Percentiles rank a stretch among this genome's conserved stretches.
These are phyloP conservation scores for Corrigiola litoralis DNA, from an alignment of 179 eudicot genomes.

Conservation along the genomic window DNA sequence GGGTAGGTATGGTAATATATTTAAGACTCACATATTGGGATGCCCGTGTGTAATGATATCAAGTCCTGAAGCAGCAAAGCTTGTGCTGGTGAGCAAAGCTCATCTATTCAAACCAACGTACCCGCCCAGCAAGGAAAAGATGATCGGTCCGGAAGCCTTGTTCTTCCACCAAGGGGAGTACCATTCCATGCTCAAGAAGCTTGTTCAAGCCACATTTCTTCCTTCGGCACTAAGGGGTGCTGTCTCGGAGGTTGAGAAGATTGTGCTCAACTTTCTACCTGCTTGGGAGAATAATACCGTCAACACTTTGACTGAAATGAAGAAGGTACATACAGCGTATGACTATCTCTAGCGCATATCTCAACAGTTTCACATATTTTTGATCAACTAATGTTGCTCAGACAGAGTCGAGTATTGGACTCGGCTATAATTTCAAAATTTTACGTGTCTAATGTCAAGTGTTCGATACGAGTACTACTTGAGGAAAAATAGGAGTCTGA, in stretches of 20 bases:
- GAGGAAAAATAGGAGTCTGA: too few relatives aligned
- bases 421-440: too few relatives aligned
- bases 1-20: conserved; percentile 71
- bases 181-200: conserved; percentile 60
- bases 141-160: conserved; percentile 77
- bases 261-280: conserved; percentile 49
- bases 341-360: too few relatives aligned
- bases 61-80: conserved; percentile 77
- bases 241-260: conserved; percentile 44
- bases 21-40: conserved; percentile 79
- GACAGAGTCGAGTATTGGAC: too few relatives aligned
- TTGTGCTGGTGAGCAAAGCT: conserved; percentile 61
- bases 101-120: conserved; percentile 87
- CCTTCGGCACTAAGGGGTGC: conserved; percentile 44
- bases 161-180: conserved; percentile 89
- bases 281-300: conserved; percentile 47
- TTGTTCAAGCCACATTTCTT: conserved; percentile 49
- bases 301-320: conserved; percentile 73
- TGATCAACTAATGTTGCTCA: too few relatives aligned
- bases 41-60: conserved; percentile 92
- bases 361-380: too few relatives aligned
- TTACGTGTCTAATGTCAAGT: too few relatives aligned
- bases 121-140: conserved; percentile 70
- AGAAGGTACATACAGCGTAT: conserved; percentile 54
- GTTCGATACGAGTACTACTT: too few relatives aligned